Conservation (phyloP, 257 asterid species). For the Nicotiana benthamiana region DNA sequence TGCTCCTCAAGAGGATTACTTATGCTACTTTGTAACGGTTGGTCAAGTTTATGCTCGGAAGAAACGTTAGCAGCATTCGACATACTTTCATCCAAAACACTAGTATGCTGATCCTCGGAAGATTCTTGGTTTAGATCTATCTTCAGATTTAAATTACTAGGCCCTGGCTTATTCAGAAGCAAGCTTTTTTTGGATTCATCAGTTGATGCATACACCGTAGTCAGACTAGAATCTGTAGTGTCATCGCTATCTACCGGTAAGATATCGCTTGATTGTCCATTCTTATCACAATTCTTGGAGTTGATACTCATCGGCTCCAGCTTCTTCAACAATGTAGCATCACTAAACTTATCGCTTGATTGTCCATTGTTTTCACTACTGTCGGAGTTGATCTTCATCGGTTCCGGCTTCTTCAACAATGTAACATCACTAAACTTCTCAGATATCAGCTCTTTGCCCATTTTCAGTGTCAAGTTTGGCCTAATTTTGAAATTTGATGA, state of each 20-base stretch:
- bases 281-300: slow-evolving; percentile 22
- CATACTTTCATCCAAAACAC: slow-evolving; percentile 9
- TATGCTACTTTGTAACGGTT: slow-evolving; percentile 15
- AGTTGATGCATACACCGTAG: slow-evolving; percentile 11
- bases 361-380: slow-evolving; percentile 19
- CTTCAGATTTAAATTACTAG: slow-evolving; percentile 14
- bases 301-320: slow-evolving; percentile 39
- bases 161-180: slow-evolving; percentile 41
- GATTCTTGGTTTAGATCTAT: slow-evolving; percentile 34
- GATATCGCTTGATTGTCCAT: slow-evolving; percentile 19
- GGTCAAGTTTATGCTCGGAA: slow-evolving; percentile 9
- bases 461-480: slow-evolving; percentile 59
- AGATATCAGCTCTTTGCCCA: slow-evolving; percentile 51
- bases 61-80: slow-evolving; percentile 16
- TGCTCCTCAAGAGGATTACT: slow-evolving; percentile 23
- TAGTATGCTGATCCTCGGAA: slow-evolving; percentile 18
- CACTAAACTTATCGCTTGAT: slow-evolving; percentile 6
- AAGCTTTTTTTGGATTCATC: slow-evolving; percentile 17
- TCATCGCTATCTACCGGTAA: slow-evolving; percentile 14
- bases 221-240: slow-evolving; percentile 14
- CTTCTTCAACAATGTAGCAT: slow-evolving; percentile 57
- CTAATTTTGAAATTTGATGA: slow-evolving; percentile 45
- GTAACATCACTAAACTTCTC: slow-evolving; percentile 70
- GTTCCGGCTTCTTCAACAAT: slow-evolving; percentile 72
- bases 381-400: slow-evolving; percentile 18